A percentile compares a stretch with the other conserved stretches of the same genome.
phyloP scores from a whole-genome alignment of 176 grass and related monocot species.

The Lolium perenne region DNA sequence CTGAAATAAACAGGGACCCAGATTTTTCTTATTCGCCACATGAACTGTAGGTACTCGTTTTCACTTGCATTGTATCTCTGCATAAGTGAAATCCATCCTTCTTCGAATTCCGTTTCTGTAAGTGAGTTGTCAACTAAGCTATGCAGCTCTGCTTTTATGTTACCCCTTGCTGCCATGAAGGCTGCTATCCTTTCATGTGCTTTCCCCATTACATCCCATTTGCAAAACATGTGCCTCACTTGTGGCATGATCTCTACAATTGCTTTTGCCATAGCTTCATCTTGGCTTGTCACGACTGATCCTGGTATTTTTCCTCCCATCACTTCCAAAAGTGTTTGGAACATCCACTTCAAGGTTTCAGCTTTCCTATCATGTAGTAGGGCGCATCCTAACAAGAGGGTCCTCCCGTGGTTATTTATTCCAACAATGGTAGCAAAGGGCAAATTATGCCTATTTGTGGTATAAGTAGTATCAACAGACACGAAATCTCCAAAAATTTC shows the following conservation, averaged over 20 bases:
- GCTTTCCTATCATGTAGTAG: conserved; percentile 7
- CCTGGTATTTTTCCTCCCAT: conserved; percentile 41
- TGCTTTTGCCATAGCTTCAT: conserved; percentile 32
- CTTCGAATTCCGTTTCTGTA: conserved; percentile 29
- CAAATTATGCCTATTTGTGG: conserved; percentile 31
- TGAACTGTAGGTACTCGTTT: conserved; percentile 25
- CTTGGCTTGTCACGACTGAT: conserved; percentile 36
- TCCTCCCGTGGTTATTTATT: conserved; percentile 34
- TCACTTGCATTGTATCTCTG: conserved; percentile 31
- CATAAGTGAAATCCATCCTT: conserved; percentile 35
- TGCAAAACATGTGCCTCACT: conserved; percentile 18
- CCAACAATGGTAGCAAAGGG: conserved; percentile 41
- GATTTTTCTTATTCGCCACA: conserved; percentile 39
- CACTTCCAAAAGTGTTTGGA: conserved; percentile 25
- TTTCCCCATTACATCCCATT: conserved; percentile 41
- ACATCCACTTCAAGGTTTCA: conserved; percentile 39
- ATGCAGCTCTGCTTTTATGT: neutral
- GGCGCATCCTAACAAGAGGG: conserved; percentile 28
- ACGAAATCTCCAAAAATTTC: conserved; percentile 39
- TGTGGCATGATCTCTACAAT: conserved; percentile 31
- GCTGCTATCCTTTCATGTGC: conserved; percentile 19
- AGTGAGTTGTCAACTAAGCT: conserved; percentile 15
- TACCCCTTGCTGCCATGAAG: neutral
- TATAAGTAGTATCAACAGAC: conserved; percentile 36
- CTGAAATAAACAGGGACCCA: conserved; percentile 45